Percentiles rank a stretch among this genome's conserved stretches.
Conservation (phyloP, 1,139 yeast species). For the Yarrowia galli region DNA sequence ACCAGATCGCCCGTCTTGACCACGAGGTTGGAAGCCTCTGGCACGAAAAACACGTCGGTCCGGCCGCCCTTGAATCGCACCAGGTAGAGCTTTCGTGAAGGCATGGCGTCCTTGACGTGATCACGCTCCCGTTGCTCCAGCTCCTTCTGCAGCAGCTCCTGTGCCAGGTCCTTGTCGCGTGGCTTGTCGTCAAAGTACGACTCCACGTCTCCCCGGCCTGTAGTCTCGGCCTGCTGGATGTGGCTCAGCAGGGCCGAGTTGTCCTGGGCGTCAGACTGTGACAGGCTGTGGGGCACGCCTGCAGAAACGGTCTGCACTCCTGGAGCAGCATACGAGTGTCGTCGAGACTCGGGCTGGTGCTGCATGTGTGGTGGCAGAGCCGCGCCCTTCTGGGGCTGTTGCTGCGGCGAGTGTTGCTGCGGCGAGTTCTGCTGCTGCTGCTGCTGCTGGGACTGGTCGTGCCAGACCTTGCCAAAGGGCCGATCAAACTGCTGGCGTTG, state of each 20-base stretch:
- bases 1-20: slow-evolving; percentile 79
- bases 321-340: slow-evolving; percentile 30
- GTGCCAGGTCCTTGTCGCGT: slow-evolving; percentile 34
- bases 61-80: slow-evolving; percentile 90
- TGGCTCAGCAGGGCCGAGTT: slow-evolving; percentile 24
- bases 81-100: slow-evolving; percentile 58
- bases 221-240: slow-evolving; percentile 35
- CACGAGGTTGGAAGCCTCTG: slow-evolving; percentile 59
- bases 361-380: slow-evolving; percentile 37
- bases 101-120: slow-evolving; percentile 36
- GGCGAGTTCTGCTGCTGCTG: slow-evolving; percentile 6
- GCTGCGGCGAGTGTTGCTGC: slow-evolving; percentile 14
- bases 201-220: slow-evolving; percentile 38
- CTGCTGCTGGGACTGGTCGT: slow-evolving; percentile 38
- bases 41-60: slow-evolving; percentile 78
- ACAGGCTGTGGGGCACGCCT: slow-evolving; percentile 20
- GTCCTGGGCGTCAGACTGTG: slow-evolving; percentile 22
- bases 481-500: slow-evolving; percentile 26
- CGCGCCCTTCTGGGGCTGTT: slow-evolving; percentile 4
- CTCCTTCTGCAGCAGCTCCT: slow-evolving; percentile 35
- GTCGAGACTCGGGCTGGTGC: slow-evolving; percentile 31
- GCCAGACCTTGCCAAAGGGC: slow-evolving; percentile 27
- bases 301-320: slow-evolving; percentile 31
- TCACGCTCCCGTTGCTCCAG: slow-evolving; percentile 36
- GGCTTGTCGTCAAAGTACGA: slow-evolving; percentile 35